These are phyloP conservation scores for Thielaviopsis euricoi DNA, from an alignment of 2,329 filamentous ascomycete genomes.

Conservation along the genomic window DNA sequence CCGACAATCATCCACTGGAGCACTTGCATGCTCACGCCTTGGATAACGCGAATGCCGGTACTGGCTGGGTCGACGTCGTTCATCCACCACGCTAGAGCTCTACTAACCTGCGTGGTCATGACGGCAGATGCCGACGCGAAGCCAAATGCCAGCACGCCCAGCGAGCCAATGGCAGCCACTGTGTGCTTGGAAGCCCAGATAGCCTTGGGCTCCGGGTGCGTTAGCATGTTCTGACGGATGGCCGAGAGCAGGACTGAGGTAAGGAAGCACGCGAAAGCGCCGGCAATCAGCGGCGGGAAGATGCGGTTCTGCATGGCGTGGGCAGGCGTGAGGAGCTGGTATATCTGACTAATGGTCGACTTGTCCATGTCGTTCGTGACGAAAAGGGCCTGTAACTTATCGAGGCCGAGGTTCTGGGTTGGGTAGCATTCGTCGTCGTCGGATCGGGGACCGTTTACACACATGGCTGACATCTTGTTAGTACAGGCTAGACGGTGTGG, in stretches of 20 bases:
- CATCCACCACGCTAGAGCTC: constrained; percentile 10
- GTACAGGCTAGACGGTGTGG: background rate
- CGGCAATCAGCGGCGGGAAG: constrained; percentile 10
- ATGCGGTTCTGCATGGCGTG: constrained; percentile 10
- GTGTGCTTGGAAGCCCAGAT: constrained; percentile 9
- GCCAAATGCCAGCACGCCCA: constrained; percentile 9
- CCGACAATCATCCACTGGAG: constrained; percentile 10
- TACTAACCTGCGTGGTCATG: constrained; percentile 10
- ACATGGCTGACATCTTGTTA: constrained; percentile 6
- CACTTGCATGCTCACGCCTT: constrained; percentile 7
- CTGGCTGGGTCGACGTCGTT: constrained; percentile 4
- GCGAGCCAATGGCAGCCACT: constrained; percentile 2
- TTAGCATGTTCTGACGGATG: constrained; percentile 10
- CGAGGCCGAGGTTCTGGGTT: constrained; percentile 6
- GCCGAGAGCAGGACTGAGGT: constrained; percentile 7
- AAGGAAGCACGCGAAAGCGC: constrained; percentile 9
- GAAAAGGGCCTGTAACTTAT: constrained; percentile 9
- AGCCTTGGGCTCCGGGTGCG: constrained; percentile 4
- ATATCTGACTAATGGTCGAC: constrained; percentile 1
- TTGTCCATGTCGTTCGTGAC: constrained; percentile 8
- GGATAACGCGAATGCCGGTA: background rate
- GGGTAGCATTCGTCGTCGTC: constrained; percentile 9
- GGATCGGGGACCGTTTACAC: constrained; percentile 7
- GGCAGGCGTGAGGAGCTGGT: constrained; percentile 5
- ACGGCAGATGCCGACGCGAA: constrained; percentile 9